Percentiles rank a stretch among this genome's conserved stretches.
These are phyloP conservation scores for Amphibolis antarctica DNA, from an alignment of 106 monocot genomes.

Conservation along the genomic window DNA sequence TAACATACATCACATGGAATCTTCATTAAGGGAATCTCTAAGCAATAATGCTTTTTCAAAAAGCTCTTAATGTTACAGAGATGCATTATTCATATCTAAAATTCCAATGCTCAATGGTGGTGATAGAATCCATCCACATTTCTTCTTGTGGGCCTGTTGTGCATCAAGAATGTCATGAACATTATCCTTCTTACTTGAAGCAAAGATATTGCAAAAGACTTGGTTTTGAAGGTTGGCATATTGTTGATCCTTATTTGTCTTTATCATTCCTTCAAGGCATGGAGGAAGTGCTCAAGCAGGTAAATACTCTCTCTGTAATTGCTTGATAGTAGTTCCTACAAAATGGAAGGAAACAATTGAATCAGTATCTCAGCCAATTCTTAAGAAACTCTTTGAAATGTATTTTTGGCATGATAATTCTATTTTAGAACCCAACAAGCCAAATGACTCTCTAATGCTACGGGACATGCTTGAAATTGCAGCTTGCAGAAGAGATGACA, in stretches of 20 bases:
- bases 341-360: conserved; percentile 26
- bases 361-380: conserved; percentile 34
- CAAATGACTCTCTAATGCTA: conserved; percentile 42
- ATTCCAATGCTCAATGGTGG: conserved; percentile 34
- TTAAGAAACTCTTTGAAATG: conserved; percentile 39
- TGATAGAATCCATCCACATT: conserved; percentile 89
- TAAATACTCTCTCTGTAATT: conserved; percentile 6
- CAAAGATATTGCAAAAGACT: conserved; percentile 48
- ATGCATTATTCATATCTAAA: conserved; percentile 2
- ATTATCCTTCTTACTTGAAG: conserved; percentile 70
- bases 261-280: conserved; percentile 53
- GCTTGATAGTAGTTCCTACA: conserved; percentile 20
- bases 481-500: conserved; percentile 38
- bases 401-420: conserved; percentile 38
- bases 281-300: conserved; percentile 33
- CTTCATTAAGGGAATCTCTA: conserved; percentile 14
- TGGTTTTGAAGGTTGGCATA: conserved; percentile 70
- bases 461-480: conserved; percentile 94
- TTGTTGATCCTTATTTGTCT: conserved; percentile 75
- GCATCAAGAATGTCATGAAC: conserved; percentile 81
- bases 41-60: conserved; percentile 14
- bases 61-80: neutral
- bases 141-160: conserved; percentile 95
- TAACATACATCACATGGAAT: conserved; percentile 19
- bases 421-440: conserved; percentile 25